Base-by-base conservation (phyloP, 2,329 filamentous ascomycete species). In the Ophioceras dolichostomum region DNA sequence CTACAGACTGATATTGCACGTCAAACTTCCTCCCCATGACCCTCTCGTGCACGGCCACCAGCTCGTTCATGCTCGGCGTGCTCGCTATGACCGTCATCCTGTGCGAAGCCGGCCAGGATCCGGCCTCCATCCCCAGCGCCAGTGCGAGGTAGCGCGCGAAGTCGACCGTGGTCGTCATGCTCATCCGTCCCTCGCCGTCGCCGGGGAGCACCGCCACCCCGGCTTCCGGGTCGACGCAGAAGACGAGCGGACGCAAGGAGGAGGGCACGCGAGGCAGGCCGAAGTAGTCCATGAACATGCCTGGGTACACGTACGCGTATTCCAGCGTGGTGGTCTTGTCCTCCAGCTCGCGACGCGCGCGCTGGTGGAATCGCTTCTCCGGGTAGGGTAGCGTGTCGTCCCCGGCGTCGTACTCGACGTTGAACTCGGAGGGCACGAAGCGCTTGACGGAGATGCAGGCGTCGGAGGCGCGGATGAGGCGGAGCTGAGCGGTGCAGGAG, bases 281-380 rank as follows among this genome's bases (percentile, higher is more conserved):
- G 33, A 54, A 57, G 37, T 58, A 57, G 42, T 58, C 55, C 53
- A 57, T 57, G 39, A 57, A 56, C 55, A 58, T 57, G 24, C 55
- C 55, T 3, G 51, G 47, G 39, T 57, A 57, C 31, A 58, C 44
- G 44, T 55, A 57, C 3, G 51, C 38, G 32, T 51, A 57, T 39
- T 57, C 53, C 12, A 58, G 53, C 2, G 39, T 43, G n/a, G 27
- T 45, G 5, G 52, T 56, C n/a, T n/a, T n/a, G n/a, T n/a, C n/a
- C 41, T 47, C 52, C 10, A 58, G 47, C 37, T 48, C 52, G 13
- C 43, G 45, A 24, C 56, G 42, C 8, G 47, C 51, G 8, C 33
- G 32, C 4, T 47, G 22, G 35, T 58, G 55, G 21, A 48, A 55
- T 24, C 32, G 39, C 46, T 58, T 58, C 34, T 57, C 50, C 5